phyloP scores from a whole-genome alignment of 371 early-diverging fungal genomes.

The Dichotomocladium elegans region DNA sequence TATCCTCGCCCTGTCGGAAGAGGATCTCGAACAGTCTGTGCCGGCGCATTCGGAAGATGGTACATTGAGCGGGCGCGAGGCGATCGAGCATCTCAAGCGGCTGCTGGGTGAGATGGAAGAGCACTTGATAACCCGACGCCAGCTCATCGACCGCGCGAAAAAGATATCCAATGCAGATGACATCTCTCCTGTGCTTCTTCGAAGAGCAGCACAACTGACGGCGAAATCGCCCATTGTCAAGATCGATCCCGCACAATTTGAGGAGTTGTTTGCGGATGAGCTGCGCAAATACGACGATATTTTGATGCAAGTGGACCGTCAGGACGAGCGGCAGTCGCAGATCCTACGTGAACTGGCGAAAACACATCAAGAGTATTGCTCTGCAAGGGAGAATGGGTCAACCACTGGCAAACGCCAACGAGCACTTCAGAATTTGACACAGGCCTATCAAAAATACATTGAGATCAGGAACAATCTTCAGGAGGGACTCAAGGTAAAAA shows the following conservation, averaged over 20 bases:
- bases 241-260: conserved; percentile 80
- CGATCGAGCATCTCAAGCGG: conserved; percentile 13
- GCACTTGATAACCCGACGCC: conserved; percentile 20
- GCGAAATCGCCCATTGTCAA: conserved; percentile 61
- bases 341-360: conserved; percentile 51
- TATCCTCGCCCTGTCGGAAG: conserved; percentile 22
- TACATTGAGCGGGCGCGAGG: conserved; percentile 2
- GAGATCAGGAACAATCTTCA: conserved; percentile 62
- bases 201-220: conserved; percentile 45
- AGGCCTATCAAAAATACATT: conserved; percentile 60
- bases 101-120: conserved; percentile 31
- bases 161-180: conserved; percentile 66
- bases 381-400: conserved; percentile 46
- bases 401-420: conserved; percentile 59
- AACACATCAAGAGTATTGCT: conserved; percentile 60
- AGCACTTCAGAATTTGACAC: conserved; percentile 65
- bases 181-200: conserved; percentile 50
- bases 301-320: conserved; percentile 54
- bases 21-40: conserved; percentile 39
- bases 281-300: conserved; percentile 67
- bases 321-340: conserved; percentile 55
- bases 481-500: conserved; percentile 58
- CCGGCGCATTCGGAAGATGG: conserved; percentile 7
- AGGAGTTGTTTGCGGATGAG: conserved; percentile 67
- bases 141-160: conserved; percentile 26